Base-by-base conservation (phyloP, 768 basidiomycete species). In the Guyanaporus albipodus region DNA sequence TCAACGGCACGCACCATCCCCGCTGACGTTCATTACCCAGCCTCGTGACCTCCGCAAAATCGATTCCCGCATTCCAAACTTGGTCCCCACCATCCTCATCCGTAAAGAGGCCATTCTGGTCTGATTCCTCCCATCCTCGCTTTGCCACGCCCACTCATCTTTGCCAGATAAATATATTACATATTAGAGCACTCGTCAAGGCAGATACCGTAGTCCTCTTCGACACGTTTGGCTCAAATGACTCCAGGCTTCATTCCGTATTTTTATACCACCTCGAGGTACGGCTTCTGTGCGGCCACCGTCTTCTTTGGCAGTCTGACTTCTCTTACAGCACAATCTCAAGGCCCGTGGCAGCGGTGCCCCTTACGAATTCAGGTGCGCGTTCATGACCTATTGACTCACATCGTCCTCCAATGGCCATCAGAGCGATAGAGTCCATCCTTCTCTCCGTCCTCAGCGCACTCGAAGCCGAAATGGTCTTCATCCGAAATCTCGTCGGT, bases 11-110 rank as follows among this genome's bases (percentile, higher is more conserved):
- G 33, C 26, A 19, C 39, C 48, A 51, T 49, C 50, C 38, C 51
- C 44, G 47, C 52, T 65, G 57, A 64, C 55, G 48, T 50, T 49
- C 46, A 56, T 56, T 14, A 55, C 53, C 18, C 57, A 93, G 89
- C 87, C 92, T 56, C 87, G 95, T 75, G 95, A 98, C 73, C 75
- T 98, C 19, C 85, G 95, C 44, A 96, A 97, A 74, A 89, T 98
- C 55, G 95, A 98, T 70, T 93, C 91, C 4, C 77, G 91, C 55
- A 79, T 93, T 55, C 92, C 94, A 28, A 96, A 94, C 67, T 81
- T 95, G 46, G 87, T 98, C 15, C 93, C 94, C 32, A 93, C 93
- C 33, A 94, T 98, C 59, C 79, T 98, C 46, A 80, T 87, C 42
- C 78, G 95, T 54, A 86, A 83, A 59, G 85, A 91, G 67, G 91